These are phyloP conservation scores for Pedinophyceae sp. DNA, from an alignment of 139 green algal genomes.

Conservation along the genomic window DNA sequence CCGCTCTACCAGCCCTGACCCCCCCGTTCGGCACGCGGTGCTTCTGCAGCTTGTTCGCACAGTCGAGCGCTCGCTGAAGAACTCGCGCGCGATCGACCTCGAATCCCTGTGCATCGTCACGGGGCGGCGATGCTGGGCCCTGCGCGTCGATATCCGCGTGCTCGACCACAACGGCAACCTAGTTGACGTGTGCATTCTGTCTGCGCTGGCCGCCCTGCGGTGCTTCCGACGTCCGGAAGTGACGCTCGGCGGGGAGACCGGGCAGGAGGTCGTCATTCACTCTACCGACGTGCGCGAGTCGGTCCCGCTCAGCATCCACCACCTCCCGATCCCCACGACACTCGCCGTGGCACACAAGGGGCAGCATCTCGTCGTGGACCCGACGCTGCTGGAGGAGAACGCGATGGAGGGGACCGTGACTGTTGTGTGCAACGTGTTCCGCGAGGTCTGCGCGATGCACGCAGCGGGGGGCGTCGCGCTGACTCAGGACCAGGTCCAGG, in stretches of 20 bases:
- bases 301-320: conserved; percentile 70
- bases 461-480: conserved; percentile 51
- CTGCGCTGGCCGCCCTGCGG: conserved; percentile 55
- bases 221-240: conserved; percentile 53
- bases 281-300: conserved; percentile 46
- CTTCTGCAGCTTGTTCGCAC: conserved; percentile 52
- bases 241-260: conserved; percentile 9
- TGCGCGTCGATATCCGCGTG: conserved; percentile 58
- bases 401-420: conserved; percentile 4
- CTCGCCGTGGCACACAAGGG: too few relatives aligned
- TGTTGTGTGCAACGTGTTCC: too few relatives aligned
- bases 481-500: conserved; percentile 20
- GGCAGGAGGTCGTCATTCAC: conserved; percentile 30
- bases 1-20: too few relatives aligned
- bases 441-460: conserved; percentile 60
- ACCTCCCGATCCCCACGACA: too few relatives aligned
- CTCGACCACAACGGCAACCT: conserved; percentile 67
- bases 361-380: conserved; percentile 68
- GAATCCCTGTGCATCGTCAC: conserved; percentile 83
- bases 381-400: conserved; percentile 51
- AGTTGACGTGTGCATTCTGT: conserved; percentile 48
- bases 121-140: conserved; percentile 63
- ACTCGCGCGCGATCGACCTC: conserved; percentile 60
- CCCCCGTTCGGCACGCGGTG: too few relatives aligned
- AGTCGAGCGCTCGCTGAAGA: conserved; percentile 51